Base-by-base conservation (phyloP, 1,284 basidiomycete genomes). In the Cryptococcus neoformans region DNA sequence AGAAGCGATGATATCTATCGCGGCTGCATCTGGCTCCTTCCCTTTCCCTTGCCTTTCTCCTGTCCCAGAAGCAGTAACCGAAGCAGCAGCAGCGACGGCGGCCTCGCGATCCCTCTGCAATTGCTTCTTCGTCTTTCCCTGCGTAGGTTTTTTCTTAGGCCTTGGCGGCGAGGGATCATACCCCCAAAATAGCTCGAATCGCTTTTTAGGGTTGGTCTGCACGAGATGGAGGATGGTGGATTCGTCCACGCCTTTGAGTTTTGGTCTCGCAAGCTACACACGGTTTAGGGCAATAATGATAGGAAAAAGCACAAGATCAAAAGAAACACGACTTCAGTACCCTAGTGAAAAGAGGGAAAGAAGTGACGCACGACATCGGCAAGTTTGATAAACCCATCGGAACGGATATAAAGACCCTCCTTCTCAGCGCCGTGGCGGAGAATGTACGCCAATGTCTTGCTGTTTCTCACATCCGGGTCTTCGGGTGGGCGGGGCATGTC, bases 371-470 rank as follows among this genome's bases (percentile, higher is more conserved):
- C 90, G 60, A 92, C 77, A 59, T 91, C 88, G 1, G 78, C 73
- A 0, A 93, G 85, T 58, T 81, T 81, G 0, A 92, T 83, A 69
- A 84, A 94, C 1, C 92, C 92, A 74, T 94, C 92, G 2, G 81
- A 66, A 3, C 91, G 83, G 77, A 94, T 87, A 2, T 79, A 66
- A 1, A 96, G 77, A 0, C 85, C 83, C 67, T 93, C 88, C 53
- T 85, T 84, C 63, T 85, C 80, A 0, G 90, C 89, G 0, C 89
- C 90, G 75, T 95, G 92, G 3, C 91, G 83, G 4, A 95, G 81
- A 34, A 95, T 82, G 81, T 89, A 94, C 0, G 90, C 86, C 0
- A 95, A 78, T 0, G 89, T 87, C 72, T 92, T 92, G 16, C 88
- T 90, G 17, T 88, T 78, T 21, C 76, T 66, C 1, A 81, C 78